Conservation (phyloP, 2,329 filamentous ascomycete genomes). For the Phoma sp. region DNA sequence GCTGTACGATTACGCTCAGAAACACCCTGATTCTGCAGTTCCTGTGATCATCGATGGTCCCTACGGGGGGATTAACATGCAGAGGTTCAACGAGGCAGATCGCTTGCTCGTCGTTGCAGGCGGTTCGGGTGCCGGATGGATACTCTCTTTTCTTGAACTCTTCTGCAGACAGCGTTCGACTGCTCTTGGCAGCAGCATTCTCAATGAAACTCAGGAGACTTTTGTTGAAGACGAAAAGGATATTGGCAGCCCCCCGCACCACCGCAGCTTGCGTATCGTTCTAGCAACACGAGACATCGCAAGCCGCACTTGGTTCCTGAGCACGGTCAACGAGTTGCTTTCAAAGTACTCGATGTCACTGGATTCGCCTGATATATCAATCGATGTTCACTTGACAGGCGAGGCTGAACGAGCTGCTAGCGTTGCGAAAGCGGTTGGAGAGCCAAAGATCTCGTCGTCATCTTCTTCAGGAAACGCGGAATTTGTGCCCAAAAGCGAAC, state of each 20-base stretch:
- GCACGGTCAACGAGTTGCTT: not conserved
- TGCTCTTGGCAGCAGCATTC: too few relatives aligned
- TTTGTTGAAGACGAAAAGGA: not conserved
- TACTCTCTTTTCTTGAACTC: conserved; percentile 55
- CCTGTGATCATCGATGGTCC: conserved; percentile 64
- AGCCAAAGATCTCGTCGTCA: not conserved
- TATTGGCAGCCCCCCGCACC: too few relatives aligned
- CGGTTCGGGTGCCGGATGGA: conserved; percentile 63
- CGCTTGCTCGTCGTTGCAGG: conserved; percentile 59
- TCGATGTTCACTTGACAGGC: conserved; percentile 6
- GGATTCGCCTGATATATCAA: not conserved
- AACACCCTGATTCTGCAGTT: conserved; percentile 35
- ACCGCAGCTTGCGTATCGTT: not conserved
- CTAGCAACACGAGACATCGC: not conserved
- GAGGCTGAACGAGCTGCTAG: not conserved
- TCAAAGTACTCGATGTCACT: not conserved
- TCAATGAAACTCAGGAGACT: not conserved
- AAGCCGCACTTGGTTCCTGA: conserved; percentile 3
- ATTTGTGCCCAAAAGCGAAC: not conserved
- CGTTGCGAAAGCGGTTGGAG: not conserved
- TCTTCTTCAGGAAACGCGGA: not conserved
- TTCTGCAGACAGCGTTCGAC: conserved; percentile 10
- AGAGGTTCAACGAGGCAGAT: conserved; percentile 43
- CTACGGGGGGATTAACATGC: conserved; percentile 59
- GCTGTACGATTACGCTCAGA: conserved; percentile 35